phyloP scores from a whole-genome alignment of 1,139 yeast genomes.

The Yamadazyma kanchanaburiensis region DNA sequence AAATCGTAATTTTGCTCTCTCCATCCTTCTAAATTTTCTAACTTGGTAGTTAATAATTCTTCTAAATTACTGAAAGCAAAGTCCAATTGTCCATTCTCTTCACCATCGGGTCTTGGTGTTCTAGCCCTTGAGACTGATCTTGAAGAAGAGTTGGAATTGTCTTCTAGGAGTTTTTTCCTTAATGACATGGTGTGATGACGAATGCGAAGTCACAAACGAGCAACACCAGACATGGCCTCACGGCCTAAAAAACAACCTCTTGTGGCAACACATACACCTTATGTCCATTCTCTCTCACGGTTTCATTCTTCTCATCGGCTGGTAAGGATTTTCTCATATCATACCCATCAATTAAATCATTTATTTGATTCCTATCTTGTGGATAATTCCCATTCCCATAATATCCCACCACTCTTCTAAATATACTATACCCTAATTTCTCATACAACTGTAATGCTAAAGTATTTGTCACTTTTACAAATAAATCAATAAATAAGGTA shows the following conservation, averaged over 20 bases:
- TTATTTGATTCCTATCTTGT: slow-evolving; percentile 38
- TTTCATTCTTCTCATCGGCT: slow-evolving; percentile 47
- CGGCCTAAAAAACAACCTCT: slow-evolving; percentile 47
- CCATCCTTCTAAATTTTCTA: slow-evolving; percentile 29
- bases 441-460: slow-evolving; percentile 82
- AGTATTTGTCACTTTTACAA: slow-evolving; percentile 80
- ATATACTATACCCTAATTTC: slow-evolving; percentile 80
- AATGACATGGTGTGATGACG: too few relatives aligned
- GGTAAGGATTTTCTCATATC: slow-evolving; percentile 74
- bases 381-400: slow-evolving; percentile 54
- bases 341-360: slow-evolving; percentile 81
- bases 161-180: slow-evolving; percentile 14
- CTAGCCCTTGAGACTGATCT: slow-evolving; percentile 38
- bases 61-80: slow-evolving; percentile 38
- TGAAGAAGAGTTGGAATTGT: slow-evolving; percentile 26
- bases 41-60: slow-evolving; percentile 35
- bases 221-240: too few relatives aligned
- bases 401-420: slow-evolving; percentile 85
- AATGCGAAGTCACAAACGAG: too few relatives aligned
- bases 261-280: slow-evolving; percentile 58
- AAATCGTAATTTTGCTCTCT: slow-evolving; percentile 18
- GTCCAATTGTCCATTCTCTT: slow-evolving; percentile 40
- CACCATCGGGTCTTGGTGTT: slow-evolving; percentile 44
- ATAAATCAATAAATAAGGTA: slow-evolving; percentile 83
- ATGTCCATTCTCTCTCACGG: slow-evolving; percentile 58